Percentiles rank a stretch among this genome's conserved stretches.
Conservation (phyloP, 2,329 filamentous ascomycete genomes). For the Paecilomyces sp. region DNA sequence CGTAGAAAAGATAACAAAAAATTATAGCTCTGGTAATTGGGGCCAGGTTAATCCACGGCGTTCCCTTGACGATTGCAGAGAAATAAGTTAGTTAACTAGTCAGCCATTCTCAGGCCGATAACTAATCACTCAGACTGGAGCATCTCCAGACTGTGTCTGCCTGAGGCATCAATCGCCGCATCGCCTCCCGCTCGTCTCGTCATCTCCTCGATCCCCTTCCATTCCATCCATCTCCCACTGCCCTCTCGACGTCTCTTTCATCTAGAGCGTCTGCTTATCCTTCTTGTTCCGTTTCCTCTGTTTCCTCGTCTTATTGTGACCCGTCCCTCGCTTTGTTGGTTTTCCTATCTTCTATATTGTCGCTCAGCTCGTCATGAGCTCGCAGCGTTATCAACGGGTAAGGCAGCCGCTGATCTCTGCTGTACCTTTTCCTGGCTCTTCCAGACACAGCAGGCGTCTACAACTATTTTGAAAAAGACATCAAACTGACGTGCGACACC, state of each 20-base stretch:
- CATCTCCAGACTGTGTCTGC: background rate
- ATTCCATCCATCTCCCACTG: background rate
- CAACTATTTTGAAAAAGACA: background rate
- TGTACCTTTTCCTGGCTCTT: background rate
- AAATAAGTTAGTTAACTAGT: background rate
- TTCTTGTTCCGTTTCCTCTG: constrained; percentile 3
- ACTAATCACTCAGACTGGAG: background rate
- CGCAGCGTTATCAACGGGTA: constrained; percentile 44
- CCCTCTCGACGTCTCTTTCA: background rate
- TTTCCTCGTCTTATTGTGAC: background rate
- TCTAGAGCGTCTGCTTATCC: constrained; percentile 2
- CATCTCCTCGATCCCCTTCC: constrained; percentile 2
- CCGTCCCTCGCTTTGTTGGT: constrained; percentile 2
- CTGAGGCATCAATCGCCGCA: constrained; percentile 1
- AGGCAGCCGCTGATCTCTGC: constrained; percentile 15
- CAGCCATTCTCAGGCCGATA: too few relatives aligned
- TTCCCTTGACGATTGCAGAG: background rate
- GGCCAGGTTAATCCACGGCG: background rate
- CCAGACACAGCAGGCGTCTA: background rate
- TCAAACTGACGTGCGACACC: background rate
- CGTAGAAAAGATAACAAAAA: background rate
- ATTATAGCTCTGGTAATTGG: background rate
- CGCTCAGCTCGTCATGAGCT: constrained; percentile 41
- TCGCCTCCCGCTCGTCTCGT: constrained; percentile 4
- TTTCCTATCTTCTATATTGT: constrained; percentile 5